These are phyloP conservation scores for Rutidosis leptorrhynchoides DNA, from an alignment of 129 eudicot species.

Conservation along the genomic window DNA sequence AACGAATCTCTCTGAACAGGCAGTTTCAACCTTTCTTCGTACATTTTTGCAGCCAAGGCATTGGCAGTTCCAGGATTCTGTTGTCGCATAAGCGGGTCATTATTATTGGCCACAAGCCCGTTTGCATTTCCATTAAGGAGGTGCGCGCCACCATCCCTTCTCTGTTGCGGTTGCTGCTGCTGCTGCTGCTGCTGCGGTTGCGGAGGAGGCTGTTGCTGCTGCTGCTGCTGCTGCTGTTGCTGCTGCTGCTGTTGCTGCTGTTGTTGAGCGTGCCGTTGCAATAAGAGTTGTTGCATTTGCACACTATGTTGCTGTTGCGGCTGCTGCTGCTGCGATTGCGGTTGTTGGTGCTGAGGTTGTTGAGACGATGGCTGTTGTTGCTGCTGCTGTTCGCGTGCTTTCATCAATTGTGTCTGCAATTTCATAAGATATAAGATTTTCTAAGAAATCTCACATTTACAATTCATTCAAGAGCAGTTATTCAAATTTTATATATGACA, in stretches of 20 bases:
- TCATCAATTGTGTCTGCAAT: conserved; percentile 77
- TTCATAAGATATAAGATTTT: too few species aligned
- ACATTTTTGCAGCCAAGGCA: conserved; percentile 89
- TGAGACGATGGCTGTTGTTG: too few species aligned
- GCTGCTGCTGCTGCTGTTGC: conserved; percentile 57
- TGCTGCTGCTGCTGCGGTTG: too few species aligned
- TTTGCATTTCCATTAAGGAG: conserved; percentile 67
- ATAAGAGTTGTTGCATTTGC: conserved; percentile 43
- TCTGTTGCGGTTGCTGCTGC: conserved; percentile 61
- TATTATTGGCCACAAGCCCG: conserved; percentile 75
- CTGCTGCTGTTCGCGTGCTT: conserved; percentile 96
- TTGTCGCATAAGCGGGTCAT: conserved; percentile 73
- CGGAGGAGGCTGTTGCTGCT: conserved; percentile 54
- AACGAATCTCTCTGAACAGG: conserved; percentile 60
- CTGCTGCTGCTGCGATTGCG: conserved; percentile 60
- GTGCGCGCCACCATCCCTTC: conserved; percentile 86
- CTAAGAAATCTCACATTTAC: too few species aligned
- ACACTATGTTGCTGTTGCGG: conserved; percentile 55
- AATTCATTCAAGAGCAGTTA: too few species aligned
- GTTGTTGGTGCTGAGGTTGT: too few species aligned
- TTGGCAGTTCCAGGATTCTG: conserved; percentile 86
- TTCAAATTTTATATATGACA: too few species aligned
- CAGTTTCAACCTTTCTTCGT: conserved; percentile 73
- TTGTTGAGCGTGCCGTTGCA: conserved; percentile 10
- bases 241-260: conserved; percentile 61